Base-by-base conservation (phyloP, 2,329 filamentous ascomycete genomes). In the Clonostachys sp. region DNA sequence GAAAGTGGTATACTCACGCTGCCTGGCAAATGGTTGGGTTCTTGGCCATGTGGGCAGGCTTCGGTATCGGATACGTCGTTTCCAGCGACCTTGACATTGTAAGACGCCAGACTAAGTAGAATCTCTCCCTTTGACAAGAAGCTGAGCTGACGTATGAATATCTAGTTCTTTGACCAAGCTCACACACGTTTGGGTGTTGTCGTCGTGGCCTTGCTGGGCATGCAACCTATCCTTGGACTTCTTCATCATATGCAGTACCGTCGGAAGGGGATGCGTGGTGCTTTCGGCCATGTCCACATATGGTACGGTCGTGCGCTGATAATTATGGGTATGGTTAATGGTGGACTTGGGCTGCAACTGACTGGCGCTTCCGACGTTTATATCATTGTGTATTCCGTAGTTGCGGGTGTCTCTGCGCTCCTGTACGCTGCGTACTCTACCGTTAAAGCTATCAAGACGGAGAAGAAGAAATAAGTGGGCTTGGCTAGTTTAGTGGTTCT, bases 301-400 rank as follows among this genome's bases (percentile, higher is more conserved):
- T 86, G 80, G 80, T 82, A 75, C 55, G 83, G 83, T 12, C 74
- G 83, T n/a, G 55, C 66, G 2, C 61, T 86, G 39, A 77, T 87
- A 52, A 48, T 78, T 14, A 59, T 85, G 5, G 83, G 80, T 20
- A 69, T 85, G 41, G 60, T 86, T 54, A 86, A 86, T 55, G 83
- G 83, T 48, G 83, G 82, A 0, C 61, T 86, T 5, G 83, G 83
- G 4, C 64, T 87, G 24, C 51, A 74, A 53, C 66, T 83, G 13
- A 68, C 76, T 1, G 51, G 55, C 13, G 70, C 72, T 53, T 63
- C 1, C 61, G 51, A 3, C 56, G 16, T 14, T 10, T 73, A 74
- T 41, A 60, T 77, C 45, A 71, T 80, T 43, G 77, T 74, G 0
- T 86, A 85, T 60, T 64, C 73, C 0, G 74, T 84, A 5, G 63